Evolutionary conservation across 495 filamentous ascomycete species (phyloP).

Genomic region (Xeromyces bisporus): DNA sequence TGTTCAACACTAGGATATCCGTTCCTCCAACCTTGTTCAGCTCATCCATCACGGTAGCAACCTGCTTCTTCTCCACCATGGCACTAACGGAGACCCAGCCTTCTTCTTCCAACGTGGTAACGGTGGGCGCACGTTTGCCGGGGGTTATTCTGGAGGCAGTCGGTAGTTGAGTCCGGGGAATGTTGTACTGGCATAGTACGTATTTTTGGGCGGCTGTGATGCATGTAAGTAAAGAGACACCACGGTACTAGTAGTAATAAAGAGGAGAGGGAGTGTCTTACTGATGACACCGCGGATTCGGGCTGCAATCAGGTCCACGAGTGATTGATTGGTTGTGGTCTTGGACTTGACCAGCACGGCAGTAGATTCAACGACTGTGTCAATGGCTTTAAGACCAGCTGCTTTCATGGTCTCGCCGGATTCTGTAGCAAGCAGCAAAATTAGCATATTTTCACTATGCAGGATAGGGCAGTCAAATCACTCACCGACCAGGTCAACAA

Average conservation of each 20-base stretch:
- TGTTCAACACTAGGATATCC: conserved; percentile 76
- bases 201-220: conserved; percentile 78
- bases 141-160: conserved; percentile 68
- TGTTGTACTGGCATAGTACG: conserved; percentile 93
- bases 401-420: conserved; percentile 97
- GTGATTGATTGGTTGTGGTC: conserved; percentile 57
- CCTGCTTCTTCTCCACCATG: conserved; percentile 85
- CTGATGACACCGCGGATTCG: conserved; percentile 86
- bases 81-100: conserved; percentile 85
- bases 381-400: conserved; percentile 89
- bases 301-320: conserved; percentile 65
- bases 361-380: conserved; percentile 72
- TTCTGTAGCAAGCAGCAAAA: conserved; percentile 34
- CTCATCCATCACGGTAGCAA: conserved; percentile 85
- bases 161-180: conserved; percentile 47
- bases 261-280: conserved; percentile 17
- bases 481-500: conserved; percentile 89
- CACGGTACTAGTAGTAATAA: neutral
- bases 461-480: too few species aligned
- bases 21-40: conserved; percentile 61
- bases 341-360: conserved; percentile 88
- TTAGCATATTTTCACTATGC: too few species aligned
- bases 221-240: conserved; percentile 1
- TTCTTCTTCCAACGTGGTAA: conserved; percentile 71
- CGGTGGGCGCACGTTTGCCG: conserved; percentile 83